A percentile compares a stretch with the other conserved stretches of the same genome.
Conservation (phyloP, 257 asterid species). For the Eucommia ulmoides region DNA sequence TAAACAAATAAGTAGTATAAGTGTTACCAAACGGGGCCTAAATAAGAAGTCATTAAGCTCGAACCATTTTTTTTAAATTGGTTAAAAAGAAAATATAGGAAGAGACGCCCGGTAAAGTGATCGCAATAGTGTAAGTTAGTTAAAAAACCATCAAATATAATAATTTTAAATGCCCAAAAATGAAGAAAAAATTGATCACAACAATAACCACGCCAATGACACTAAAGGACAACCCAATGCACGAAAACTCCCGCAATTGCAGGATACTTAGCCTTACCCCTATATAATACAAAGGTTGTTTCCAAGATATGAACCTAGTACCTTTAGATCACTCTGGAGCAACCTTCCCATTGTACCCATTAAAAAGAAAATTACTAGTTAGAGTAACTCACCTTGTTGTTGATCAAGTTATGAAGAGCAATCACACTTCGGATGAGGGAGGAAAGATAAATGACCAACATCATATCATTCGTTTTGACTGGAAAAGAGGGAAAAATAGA, state of each 20-base stretch:
- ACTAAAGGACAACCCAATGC: background rate
- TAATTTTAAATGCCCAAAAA: too few relatives aligned
- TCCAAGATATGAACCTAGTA: constrained; percentile 1
- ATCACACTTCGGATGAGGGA: constrained; percentile 85
- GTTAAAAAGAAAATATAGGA: too few relatives aligned
- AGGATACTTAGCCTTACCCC: background rate
- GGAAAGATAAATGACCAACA: constrained; percentile 90
- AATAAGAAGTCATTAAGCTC: too few relatives aligned
- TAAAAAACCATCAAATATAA: too few relatives aligned
- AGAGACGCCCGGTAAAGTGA: too few relatives aligned
- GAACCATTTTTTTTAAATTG: too few relatives aligned
- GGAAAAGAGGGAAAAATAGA: constrained; percentile 18
- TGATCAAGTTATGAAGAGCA: constrained; percentile 90
- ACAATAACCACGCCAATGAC: background rate
- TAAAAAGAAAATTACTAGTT: background rate
- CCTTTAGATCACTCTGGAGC: background rate
- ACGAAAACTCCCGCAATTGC: background rate
- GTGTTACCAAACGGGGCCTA: too few relatives aligned
- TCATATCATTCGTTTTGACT: constrained; percentile 96
- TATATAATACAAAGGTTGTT: constrained; percentile 1
- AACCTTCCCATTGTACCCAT: too few relatives aligned
- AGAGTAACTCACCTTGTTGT: constrained; percentile 61
- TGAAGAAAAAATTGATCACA: too few relatives aligned
- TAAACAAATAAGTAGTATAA: too few relatives aligned
- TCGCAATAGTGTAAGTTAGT: too few relatives aligned